Conservation (phyloP, 805 yeast genomes). For the Candida sonorensis region DNA sequence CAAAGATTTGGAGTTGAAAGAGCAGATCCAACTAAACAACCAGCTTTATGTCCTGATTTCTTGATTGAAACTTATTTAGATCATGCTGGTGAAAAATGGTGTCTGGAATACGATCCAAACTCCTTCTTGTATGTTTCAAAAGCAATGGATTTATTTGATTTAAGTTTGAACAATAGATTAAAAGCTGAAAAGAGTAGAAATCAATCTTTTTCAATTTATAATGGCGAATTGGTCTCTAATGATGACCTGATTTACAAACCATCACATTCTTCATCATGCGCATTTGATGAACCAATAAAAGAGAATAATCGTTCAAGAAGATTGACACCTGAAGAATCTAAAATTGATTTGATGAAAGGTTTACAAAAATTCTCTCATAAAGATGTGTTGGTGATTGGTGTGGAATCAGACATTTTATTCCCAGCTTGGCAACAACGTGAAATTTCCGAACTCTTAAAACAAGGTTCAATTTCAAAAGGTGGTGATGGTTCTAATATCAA, state of each 20-base stretch:
- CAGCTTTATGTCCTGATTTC: slow-evolving; percentile 91
- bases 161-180: slow-evolving; percentile 44
- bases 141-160: slow-evolving; percentile 91
- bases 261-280: slow-evolving; percentile 27
- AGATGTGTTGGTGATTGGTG: slow-evolving; percentile 76
- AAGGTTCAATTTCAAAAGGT: slow-evolving; percentile 25
- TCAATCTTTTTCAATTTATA: slow-evolving; percentile 28
- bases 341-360: slow-evolving; percentile 59
- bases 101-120: slow-evolving; percentile 85
- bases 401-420: slow-evolving; percentile 85
- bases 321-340: slow-evolving; percentile 47
- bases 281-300: slow-evolving; percentile 42
- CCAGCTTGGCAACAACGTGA: slow-evolving; percentile 95
- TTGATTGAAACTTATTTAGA: slow-evolving; percentile 88
- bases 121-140: slow-evolving; percentile 81
- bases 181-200: slow-evolving; percentile 37
- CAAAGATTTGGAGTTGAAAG: slow-evolving; percentile 83
- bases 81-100: slow-evolving; percentile 93
- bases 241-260: slow-evolving; percentile 24
- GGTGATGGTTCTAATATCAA: slow-evolving; percentile 36
- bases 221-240: slow-evolving; percentile 18
- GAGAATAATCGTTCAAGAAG: slow-evolving; percentile 43
- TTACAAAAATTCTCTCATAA: slow-evolving; percentile 54
- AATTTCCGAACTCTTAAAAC: slow-evolving; percentile 52
- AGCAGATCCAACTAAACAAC: slow-evolving; percentile 69